Conservation (phyloP, 345 rosid species). For the Excoecaria agallocha region DNA sequence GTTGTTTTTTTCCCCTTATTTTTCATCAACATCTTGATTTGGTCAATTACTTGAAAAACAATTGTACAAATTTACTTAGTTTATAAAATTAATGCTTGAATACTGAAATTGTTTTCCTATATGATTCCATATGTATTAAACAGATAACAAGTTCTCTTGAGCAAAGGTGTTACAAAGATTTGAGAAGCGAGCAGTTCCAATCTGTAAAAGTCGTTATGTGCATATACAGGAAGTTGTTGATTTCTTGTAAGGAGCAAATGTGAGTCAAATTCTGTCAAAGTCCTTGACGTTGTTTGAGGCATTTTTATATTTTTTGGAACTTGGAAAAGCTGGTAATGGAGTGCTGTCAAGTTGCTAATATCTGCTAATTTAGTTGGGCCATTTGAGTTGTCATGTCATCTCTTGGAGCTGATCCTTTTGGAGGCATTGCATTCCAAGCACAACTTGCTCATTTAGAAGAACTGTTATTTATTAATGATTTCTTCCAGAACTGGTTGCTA, state of each 20-base stretch:
- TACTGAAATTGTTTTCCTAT: background rate
- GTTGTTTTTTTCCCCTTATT: background rate
- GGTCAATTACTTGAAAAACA: background rate
- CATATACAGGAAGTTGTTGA: conserved; percentile 30
- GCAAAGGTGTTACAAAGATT: conserved; percentile 34
- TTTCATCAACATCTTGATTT: conserved; percentile 1
- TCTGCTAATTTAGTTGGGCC: background rate
- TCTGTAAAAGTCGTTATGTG: conserved; percentile 27
- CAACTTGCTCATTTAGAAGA: background rate
- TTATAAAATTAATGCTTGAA: background rate
- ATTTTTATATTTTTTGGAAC: background rate
- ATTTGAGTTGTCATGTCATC: background rate
- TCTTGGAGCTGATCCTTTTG: no score
- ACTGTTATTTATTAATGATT: background rate
- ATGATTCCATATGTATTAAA: background rate
- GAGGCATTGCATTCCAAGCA: background rate
- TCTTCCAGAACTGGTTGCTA: background rate
- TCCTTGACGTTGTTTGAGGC: background rate
- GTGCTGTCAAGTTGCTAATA: background rate
- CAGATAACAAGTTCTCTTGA: conserved; percentile 29
- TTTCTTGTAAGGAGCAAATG: conserved; percentile 32
- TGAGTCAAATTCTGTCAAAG: conserved; percentile 12
- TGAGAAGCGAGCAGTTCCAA: conserved; percentile 30
- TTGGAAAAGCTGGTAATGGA: background rate
- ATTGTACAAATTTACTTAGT: background rate